These are phyloP conservation scores for Cercospora nicotianae DNA, from an alignment of 2,329 filamentous ascomycete species.

Conservation along the genomic window DNA sequence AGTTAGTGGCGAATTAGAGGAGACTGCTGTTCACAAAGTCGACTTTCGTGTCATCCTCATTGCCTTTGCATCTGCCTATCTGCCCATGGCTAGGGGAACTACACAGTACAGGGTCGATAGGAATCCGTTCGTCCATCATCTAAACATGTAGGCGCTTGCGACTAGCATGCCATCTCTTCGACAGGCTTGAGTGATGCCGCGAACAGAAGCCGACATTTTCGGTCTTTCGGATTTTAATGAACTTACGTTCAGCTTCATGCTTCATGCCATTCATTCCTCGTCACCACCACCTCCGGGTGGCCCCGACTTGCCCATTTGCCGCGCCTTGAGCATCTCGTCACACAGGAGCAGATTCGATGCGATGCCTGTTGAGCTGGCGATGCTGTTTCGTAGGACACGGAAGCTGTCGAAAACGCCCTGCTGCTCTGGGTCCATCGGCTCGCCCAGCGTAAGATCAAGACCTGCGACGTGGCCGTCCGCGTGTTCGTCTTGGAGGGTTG, in stretches of 20 bases:
- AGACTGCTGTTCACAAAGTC: background rate
- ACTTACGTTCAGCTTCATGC: background rate
- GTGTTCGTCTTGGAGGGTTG: constrained; percentile 81
- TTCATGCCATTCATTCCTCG: constrained; percentile 21
- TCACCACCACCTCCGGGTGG: constrained; percentile 36
- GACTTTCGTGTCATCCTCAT: background rate
- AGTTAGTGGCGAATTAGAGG: background rate
- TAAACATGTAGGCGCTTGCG: background rate
- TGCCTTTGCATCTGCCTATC: background rate
- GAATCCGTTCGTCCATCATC: background rate
- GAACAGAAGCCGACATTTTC: background rate
- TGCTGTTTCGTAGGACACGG: constrained; percentile 87
- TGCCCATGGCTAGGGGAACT: background rate
- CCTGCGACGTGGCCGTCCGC: constrained; percentile 82
- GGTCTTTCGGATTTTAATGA: background rate
- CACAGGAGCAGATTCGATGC: constrained; percentile 93
- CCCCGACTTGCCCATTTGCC: constrained; percentile 72
- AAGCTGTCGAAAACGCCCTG: constrained; percentile 96
- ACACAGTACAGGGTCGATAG: background rate
- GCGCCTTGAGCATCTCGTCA: constrained; percentile 94
- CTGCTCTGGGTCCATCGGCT: constrained; percentile 92
- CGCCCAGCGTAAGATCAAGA: constrained; percentile 79
- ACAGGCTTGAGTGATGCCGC: background rate
- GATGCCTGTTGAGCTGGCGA: constrained; percentile 92
- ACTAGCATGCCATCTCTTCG: background rate